Percentiles rank a stretch among this genome's conserved stretches.
phyloP scores from a whole-genome alignment of 176 grass and related monocot genomes.

The Avena sativa region DNA sequence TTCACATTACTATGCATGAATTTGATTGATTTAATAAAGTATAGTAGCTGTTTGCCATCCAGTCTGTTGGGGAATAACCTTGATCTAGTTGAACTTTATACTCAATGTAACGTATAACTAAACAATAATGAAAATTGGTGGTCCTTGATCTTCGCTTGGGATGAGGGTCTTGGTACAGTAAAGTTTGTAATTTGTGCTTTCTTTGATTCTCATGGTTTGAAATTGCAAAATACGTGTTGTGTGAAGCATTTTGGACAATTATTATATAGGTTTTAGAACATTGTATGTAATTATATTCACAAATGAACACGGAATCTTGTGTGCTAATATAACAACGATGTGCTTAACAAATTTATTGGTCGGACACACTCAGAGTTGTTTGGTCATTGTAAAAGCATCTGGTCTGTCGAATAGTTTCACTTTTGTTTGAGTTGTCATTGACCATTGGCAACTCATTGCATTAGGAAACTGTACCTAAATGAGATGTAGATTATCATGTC shows the following conservation, averaged over 20 bases:
- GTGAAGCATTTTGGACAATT: background rate
- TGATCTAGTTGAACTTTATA: background rate
- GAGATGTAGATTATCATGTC: too few species aligned
- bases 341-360: background rate
- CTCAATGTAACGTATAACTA: background rate
- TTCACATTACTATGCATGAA: background rate
- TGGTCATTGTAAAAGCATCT: background rate
- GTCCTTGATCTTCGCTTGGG: too few species aligned
- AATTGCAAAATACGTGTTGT: background rate
- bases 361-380: background rate
- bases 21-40: background rate
- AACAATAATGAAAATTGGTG: too few species aligned
- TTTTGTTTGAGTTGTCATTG: background rate
- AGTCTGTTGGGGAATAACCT: background rate
- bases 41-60: background rate
- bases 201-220: background rate
- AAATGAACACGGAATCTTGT: background rate
- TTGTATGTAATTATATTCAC: background rate
- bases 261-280: slow-evolving; percentile 15
- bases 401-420: background rate
- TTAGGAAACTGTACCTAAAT: background rate
- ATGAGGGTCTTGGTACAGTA: background rate
- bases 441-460: background rate
- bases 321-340: background rate
- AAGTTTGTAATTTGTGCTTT: background rate